These are phyloP conservation scores for Aspergillus eucalypticola DNA, from an alignment of 2,329 filamentous ascomycete species.

Conservation along the genomic window DNA sequence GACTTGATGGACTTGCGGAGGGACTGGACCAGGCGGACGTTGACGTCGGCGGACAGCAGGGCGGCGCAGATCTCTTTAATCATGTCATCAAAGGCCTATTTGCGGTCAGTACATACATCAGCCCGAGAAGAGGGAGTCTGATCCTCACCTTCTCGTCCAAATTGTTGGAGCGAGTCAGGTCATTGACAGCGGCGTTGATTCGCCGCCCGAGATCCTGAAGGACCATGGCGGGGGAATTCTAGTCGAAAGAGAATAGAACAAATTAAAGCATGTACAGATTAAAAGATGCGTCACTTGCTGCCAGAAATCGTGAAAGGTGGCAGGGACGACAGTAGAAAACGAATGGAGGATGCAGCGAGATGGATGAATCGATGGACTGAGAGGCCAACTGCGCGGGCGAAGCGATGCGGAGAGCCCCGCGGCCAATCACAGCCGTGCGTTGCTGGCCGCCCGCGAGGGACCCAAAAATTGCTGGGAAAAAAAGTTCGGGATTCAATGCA, in stretches of 20 bases:
- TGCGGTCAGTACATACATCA: slow-evolving; percentile 6
- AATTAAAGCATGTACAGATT: background rate
- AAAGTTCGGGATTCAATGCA: slow-evolving; percentile 13
- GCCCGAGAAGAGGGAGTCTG: background rate
- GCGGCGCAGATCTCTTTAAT: slow-evolving; percentile 97
- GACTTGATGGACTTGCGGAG: slow-evolving; percentile 90
- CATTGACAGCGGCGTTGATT: slow-evolving; percentile 94
- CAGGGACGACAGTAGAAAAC: slow-evolving; percentile 15
- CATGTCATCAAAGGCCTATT: slow-evolving; percentile 91
- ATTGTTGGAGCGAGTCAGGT: slow-evolving; percentile 87
- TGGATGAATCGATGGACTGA: slow-evolving; percentile 8
- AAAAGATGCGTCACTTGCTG: background rate
- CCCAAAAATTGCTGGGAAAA: slow-evolving; percentile 30
- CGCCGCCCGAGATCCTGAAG: slow-evolving; percentile 97
- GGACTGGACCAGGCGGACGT: slow-evolving; percentile 86
- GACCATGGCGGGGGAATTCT: slow-evolving; percentile 67
- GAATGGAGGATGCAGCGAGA: slow-evolving; percentile 22
- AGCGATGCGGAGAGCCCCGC: slow-evolving; percentile 29
- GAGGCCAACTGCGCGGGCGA: slow-evolving; percentile 9
- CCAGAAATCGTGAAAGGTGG: background rate
- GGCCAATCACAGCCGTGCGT: slow-evolving; percentile 35
- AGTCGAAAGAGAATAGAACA: background rate
- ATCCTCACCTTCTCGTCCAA: slow-evolving; percentile 83
- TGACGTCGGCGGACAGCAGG: slow-evolving; percentile 94
- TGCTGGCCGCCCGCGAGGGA: slow-evolving; percentile 30